Evolutionary conservation across 345 rosid species (phyloP), one percentile per base, ranked within the genome.

Genomic region (Arabidopsis suecica): DNA sequence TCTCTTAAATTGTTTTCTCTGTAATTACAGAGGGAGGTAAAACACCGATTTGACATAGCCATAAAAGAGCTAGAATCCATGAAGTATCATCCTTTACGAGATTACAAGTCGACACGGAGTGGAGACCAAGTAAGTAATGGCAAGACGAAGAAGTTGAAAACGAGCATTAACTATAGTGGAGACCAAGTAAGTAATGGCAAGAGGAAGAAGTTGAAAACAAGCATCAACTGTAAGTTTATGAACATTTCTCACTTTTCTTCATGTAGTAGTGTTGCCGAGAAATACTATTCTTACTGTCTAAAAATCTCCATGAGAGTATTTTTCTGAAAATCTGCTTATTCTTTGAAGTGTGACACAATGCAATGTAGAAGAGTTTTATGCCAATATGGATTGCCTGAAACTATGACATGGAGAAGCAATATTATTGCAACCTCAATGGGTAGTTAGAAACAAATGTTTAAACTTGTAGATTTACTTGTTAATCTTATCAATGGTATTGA

Each of bases 1-100:
- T 64, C 40, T 62, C 28, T 33, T 58, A 40, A 18, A 30, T 41
- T 56, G 49, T 11, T 16, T 6, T 42, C 67, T 65, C 6, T 58
- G 30, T 70, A n/a, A 33, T 74, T 72, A 41, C 78, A 92, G 97
- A 86, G 77, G 75, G 84, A 86, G 56, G 91, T 83, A 82, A 84
- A 71, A 65, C 78, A 25, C 45, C 78, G 88, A 74, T 86, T 81
- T 49, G 88, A 81, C 32, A 66, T 11, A 12, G 91, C 91, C 11
- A 75, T 36, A 77, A 83, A 81, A 80, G 93, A 91, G 83, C 78
- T 91, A 82, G 83, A 79, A 76, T 83, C 87, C 5, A 72, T 91
- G 83, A 86, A 78, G 67, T 91, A 94, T 83, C 94, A 91, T 44
- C 98, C 97, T 74, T 81, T 94, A 64, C 84, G 76, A 69, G 87